These are phyloP conservation scores for Leucoagaricus sp. DNA, from an alignment of 1,284 basidiomycete species.

Conservation along the genomic window DNA sequence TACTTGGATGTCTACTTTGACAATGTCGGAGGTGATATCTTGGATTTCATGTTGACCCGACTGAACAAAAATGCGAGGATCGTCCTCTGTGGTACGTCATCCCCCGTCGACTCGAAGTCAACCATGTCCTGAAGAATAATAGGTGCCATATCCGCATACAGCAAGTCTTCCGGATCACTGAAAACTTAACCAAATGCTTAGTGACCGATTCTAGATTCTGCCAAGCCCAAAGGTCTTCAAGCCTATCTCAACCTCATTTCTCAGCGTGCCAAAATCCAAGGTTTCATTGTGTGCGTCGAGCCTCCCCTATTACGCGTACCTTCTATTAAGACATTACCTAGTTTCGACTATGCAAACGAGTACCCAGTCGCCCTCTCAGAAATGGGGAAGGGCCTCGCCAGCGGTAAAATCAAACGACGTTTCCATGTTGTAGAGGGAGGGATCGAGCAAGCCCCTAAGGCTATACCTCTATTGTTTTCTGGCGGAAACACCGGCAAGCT, in stretches of 20 bases:
- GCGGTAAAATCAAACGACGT: slow-evolving; percentile 80
- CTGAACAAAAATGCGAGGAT: slow-evolving; percentile 80
- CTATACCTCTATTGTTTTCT: slow-evolving; percentile 70
- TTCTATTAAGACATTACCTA: slow-evolving; percentile 26
- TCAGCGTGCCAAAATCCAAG: slow-evolving; percentile 77
- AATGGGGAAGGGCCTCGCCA: slow-evolving; percentile 54
- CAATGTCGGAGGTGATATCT: slow-evolving; percentile 85
- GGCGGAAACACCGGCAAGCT: slow-evolving; percentile 87
- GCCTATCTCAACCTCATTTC: slow-evolving; percentile 70
- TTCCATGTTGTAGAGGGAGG: slow-evolving; percentile 78
- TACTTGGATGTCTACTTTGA: slow-evolving; percentile 85
- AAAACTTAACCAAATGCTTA: neutral
- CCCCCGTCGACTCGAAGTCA: neutral
- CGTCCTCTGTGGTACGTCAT: slow-evolving; percentile 50
- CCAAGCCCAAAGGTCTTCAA: slow-evolving; percentile 58
- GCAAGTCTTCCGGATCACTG: slow-evolving; percentile 36
- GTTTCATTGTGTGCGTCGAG: slow-evolving; percentile 74
- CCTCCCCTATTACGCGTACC: neutral
- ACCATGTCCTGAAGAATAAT: slow-evolving; percentile 8
- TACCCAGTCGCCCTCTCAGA: slow-evolving; percentile 57
- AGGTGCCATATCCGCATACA: slow-evolving; percentile 83
- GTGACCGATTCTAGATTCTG: slow-evolving; percentile 39
- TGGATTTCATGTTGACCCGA: slow-evolving; percentile 74
- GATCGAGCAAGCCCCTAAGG: slow-evolving; percentile 68
- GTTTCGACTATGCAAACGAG: slow-evolving; percentile 65